Evolutionary conservation across 768 basidiomycete genomes (phyloP).

Genomic region (Heimioporus sp.): DNA sequence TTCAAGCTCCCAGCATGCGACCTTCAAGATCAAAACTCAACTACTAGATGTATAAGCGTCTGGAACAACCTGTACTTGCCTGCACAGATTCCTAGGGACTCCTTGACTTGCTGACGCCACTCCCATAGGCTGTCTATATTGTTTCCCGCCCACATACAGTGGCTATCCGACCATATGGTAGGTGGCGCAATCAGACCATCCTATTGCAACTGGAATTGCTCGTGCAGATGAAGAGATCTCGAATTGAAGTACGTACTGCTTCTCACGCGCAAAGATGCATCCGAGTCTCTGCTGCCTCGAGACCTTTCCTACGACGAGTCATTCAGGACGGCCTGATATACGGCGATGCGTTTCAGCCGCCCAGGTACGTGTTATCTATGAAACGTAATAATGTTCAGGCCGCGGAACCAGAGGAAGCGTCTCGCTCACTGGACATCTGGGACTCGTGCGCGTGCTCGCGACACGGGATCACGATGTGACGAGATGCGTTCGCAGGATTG

Average conservation of each 20-base stretch:
- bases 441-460: no score
- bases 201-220: not conserved
- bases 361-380: not conserved
- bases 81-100: not conserved
- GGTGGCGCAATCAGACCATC: not conserved
- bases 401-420: not conserved
- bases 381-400: not conserved
- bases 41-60: not conserved
- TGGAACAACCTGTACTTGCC: slow-evolving; percentile 5
- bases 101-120: slow-evolving; percentile 4
- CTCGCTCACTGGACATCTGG: no score
- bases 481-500: not conserved
- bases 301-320: not conserved
- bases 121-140: not conserved
- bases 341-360: not conserved
- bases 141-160: not conserved
- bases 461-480: not conserved
- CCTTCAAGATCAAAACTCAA: no score
- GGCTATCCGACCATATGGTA: no score
- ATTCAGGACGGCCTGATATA: not conserved
- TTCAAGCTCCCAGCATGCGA: no score
- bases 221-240: no score
- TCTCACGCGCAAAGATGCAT: no score
- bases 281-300: not conserved
- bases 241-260: no score